Percentiles rank a stretch among this genome's conserved stretches.
These are phyloP conservation scores for Myriosclerotinia scirpicola DNA, from an alignment of 2,329 filamentous ascomycete genomes.

Conservation along the genomic window DNA sequence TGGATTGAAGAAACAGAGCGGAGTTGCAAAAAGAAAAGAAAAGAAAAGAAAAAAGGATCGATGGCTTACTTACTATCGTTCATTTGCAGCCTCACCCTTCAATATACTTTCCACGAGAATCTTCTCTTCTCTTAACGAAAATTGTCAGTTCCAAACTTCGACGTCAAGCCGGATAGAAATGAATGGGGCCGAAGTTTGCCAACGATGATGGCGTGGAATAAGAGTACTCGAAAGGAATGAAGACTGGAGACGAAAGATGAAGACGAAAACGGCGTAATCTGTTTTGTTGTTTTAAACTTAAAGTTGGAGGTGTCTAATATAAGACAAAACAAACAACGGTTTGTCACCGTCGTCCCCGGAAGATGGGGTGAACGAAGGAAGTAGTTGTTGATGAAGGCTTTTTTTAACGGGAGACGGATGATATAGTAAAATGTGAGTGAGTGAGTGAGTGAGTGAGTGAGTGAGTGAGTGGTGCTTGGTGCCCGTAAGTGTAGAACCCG, in stretches of 20 bases:
- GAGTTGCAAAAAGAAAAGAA: background rate
- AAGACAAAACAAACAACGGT: conserved; percentile 7
- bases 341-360: conserved; percentile 13
- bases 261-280: background rate
- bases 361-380: conserved; percentile 3
- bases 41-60: background rate
- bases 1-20: background rate
- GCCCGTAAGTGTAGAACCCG: background rate
- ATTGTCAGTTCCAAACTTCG: background rate
- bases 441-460: no score
- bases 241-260: background rate
- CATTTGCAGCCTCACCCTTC: conserved; percentile 32
- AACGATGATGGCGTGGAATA: background rate
- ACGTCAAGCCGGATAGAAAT: conserved; percentile 5
- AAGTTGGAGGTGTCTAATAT: background rate
- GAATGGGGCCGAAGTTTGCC: no score
- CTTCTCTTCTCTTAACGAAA: background rate
- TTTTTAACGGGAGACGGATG: conserved; percentile 3
- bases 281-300: background rate
- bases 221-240: background rate
- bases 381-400: background rate
- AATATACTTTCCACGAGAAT: conserved; percentile 16
- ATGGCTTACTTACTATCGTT: conserved; percentile 35
- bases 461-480: no score
- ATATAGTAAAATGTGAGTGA: background rate